A percentile compares a stretch with the other conserved stretches of the same genome.
phyloP scores from a whole-genome alignment of 2,329 filamentous ascomycete genomes.

The Xylaria arbuscula region DNA sequence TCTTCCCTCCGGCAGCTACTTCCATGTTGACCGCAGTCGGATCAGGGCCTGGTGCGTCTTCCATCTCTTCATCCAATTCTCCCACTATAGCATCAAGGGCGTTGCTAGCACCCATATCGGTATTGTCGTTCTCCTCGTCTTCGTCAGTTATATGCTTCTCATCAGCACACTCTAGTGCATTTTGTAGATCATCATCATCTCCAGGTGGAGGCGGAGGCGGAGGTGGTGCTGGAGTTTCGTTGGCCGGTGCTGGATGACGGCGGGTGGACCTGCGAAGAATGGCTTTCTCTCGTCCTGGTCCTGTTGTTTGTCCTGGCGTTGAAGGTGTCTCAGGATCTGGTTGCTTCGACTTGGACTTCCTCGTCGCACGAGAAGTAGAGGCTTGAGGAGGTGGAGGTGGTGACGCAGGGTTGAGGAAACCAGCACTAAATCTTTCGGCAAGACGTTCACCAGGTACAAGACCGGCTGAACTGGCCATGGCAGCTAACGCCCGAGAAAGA shows the following conservation, averaged over 20 bases:
- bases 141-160: conserved; percentile 85
- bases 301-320: conserved; percentile 59
- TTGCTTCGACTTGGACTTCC: conserved; percentile 61
- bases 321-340: conserved; percentile 55
- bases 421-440: conserved; percentile 56
- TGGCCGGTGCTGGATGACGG: conserved; percentile 62
- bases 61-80: conserved; percentile 86
- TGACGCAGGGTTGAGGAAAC: conserved; percentile 54
- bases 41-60: conserved; percentile 76
- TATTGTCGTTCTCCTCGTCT: conserved; percentile 73
- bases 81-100: conserved; percentile 90
- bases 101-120: conserved; percentile 68
- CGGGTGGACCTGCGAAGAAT: conserved; percentile 71
- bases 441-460: conserved; percentile 65
- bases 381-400: conserved; percentile 54
- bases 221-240: conserved; percentile 63
- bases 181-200: conserved; percentile 71
- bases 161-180: conserved; percentile 90
- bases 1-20: conserved; percentile 84
- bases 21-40: conserved; percentile 93
- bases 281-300: conserved; percentile 67
- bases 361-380: conserved; percentile 58
- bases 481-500: conserved; percentile 75
- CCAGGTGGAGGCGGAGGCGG: conserved; percentile 66
- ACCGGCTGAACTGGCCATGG: conserved; percentile 78